Conservation (phyloP, 768 basidiomycete genomes). For the Hysterangium stoloniferum region DNA sequence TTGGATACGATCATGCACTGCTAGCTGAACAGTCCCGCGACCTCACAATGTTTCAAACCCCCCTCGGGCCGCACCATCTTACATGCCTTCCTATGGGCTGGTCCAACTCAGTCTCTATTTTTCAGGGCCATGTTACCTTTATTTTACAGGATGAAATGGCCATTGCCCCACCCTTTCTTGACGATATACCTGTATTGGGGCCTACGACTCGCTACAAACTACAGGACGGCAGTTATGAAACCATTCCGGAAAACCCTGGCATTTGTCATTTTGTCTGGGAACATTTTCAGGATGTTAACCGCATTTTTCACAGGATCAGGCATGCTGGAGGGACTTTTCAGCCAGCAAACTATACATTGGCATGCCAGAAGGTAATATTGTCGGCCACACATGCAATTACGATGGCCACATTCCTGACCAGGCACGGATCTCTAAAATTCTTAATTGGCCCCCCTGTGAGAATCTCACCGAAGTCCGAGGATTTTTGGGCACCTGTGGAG, state of each 20-base stretch:
- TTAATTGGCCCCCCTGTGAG: too few relatives aligned
- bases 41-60: conserved; percentile 9
- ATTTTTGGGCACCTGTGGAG: conserved; percentile 20
- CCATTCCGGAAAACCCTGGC: conserved; percentile 20
- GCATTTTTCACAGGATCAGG: conserved; percentile 26
- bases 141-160: conserved; percentile 32
- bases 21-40: conserved; percentile 16
- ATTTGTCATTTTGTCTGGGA: too few relatives aligned
- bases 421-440: conserved; percentile 18
- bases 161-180: not conserved
- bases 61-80: not conserved
- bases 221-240: conserved; percentile 15
- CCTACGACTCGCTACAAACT: conserved; percentile 21
- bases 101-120: conserved; percentile 7
- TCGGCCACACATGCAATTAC: conserved; percentile 33
- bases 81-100: not conserved
- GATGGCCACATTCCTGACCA: conserved; percentile 26
- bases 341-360: conserved; percentile 29
- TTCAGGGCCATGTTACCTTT: conserved; percentile 30
- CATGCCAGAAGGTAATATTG: conserved; percentile 20
- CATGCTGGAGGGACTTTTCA: conserved; percentile 19
- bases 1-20: conserved; percentile 13
- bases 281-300: conserved; percentile 28
- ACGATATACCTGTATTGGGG: conserved; percentile 27
- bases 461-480: conserved; percentile 20